Conservation (phyloP, 2,329 filamentous ascomycete genomes). For the Rhinocladiella similis region DNA sequence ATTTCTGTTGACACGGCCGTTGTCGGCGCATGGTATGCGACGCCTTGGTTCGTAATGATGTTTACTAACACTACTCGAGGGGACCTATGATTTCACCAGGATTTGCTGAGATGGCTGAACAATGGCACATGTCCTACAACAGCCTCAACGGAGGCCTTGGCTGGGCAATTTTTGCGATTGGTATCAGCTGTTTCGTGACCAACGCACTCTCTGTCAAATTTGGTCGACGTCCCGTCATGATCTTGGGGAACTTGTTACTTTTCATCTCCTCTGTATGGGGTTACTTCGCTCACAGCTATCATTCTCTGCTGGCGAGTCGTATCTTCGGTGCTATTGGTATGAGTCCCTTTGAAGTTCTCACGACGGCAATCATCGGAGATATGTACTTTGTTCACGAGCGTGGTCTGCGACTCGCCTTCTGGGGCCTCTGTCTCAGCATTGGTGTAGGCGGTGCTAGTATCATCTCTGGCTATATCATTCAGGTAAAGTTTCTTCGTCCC, state of each 20-base stretch:
- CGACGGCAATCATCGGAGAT: slow-evolving; percentile 42
- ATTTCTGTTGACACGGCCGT: slow-evolving; percentile 40
- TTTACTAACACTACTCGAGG: neutral
- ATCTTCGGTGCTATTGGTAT: slow-evolving; percentile 28
- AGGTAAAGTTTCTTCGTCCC: slow-evolving; percentile 33
- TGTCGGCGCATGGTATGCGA: slow-evolving; percentile 34
- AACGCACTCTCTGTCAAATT: slow-evolving; percentile 25
- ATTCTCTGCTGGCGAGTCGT: slow-evolving; percentile 24
- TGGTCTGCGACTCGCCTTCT: slow-evolving; percentile 40
- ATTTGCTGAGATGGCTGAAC: slow-evolving; percentile 34
- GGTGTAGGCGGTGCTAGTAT: slow-evolving; percentile 41
- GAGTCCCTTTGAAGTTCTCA: slow-evolving; percentile 27
- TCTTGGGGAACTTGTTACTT: slow-evolving; percentile 22
- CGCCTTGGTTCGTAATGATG: neutral
- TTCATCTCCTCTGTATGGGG: slow-evolving; percentile 27
- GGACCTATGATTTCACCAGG: slow-evolving; percentile 40
- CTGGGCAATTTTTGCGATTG: slow-evolving; percentile 36
- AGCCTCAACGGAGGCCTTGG: slow-evolving; percentile 36
- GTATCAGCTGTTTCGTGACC: slow-evolving; percentile 30
- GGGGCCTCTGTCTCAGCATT: slow-evolving; percentile 42
- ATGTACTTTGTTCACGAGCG: slow-evolving; percentile 49
- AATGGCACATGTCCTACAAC: slow-evolving; percentile 37
- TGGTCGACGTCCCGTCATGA: slow-evolving; percentile 25
- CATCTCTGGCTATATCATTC: slow-evolving; percentile 38
- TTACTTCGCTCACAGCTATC: slow-evolving; percentile 27